A percentile compares a stretch with the other conserved stretches of the same genome.
phyloP scores from a whole-genome alignment of 2,329 filamentous ascomycete species.

The Calonectria multiphialidica region DNA sequence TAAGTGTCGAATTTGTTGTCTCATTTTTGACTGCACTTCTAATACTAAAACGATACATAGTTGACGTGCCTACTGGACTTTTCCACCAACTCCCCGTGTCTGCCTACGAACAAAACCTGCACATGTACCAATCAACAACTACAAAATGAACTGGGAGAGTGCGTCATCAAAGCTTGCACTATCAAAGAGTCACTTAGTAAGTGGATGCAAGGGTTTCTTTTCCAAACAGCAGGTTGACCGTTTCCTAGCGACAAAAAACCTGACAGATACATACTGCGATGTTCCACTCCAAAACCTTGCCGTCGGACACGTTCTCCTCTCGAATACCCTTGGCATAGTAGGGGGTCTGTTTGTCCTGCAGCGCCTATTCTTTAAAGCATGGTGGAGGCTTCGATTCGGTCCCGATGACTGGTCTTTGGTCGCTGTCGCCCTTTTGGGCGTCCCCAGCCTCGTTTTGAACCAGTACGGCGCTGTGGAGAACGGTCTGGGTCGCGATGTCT shows the following conservation, averaged over 20 bases:
- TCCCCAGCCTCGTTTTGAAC: not conserved
- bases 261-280: not conserved
- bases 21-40: not conserved
- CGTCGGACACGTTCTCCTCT: not conserved
- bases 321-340: not conserved
- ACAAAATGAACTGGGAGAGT: not conserved
- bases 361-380: not conserved
- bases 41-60: not conserved
- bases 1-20: not conserved
- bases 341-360: not conserved
- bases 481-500: slow-evolving; percentile 21
- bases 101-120: not conserved
- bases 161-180: not conserved
- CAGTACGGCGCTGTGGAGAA: slow-evolving; percentile 9
- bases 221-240: not conserved
- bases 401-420: not conserved
- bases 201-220: not conserved
- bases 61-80: not conserved
- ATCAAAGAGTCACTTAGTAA: not conserved
- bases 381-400: not conserved
- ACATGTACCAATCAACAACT: not conserved
- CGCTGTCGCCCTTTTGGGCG: not conserved
- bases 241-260: not conserved
- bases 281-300: not conserved
- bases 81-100: not conserved